Evolutionary conservation across 179 eudicot genomes (phyloP).

Genomic region (Nepenthes alata): DNA sequence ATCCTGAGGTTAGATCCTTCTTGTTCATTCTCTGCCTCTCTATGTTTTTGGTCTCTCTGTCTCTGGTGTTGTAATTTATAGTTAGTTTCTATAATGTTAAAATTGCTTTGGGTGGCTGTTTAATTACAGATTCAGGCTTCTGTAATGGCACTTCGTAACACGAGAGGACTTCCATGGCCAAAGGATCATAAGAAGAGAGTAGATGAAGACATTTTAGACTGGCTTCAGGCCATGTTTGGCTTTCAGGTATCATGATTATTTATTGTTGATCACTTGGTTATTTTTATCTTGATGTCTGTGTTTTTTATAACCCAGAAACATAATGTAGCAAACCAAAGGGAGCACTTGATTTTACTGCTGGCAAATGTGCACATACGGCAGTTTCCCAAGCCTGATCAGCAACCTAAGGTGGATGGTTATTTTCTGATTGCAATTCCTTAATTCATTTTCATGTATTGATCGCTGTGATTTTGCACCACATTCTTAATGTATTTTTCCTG

Average conservation of each 20-base stretch:
- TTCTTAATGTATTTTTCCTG: neutral
- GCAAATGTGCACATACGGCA: slow-evolving; percentile 69
- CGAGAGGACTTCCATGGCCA: slow-evolving; percentile 65
- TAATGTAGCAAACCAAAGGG: slow-evolving; percentile 63
- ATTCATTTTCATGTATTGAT: neutral
- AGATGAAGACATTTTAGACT: slow-evolving; percentile 57
- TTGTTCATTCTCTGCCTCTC: neutral
- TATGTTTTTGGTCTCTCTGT: neutral
- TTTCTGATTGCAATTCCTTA: neutral
- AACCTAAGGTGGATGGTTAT: slow-evolving; percentile 50
- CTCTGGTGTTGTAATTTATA: neutral
- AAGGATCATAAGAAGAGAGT: slow-evolving; percentile 47
- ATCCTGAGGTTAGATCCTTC: slow-evolving; percentile 36
- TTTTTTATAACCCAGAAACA: slow-evolving; percentile 33
- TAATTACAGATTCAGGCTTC: slow-evolving; percentile 50
- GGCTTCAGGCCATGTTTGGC: slow-evolving; percentile 71
- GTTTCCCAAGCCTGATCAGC: slow-evolving; percentile 62
- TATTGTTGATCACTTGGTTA: neutral
- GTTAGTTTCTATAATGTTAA: neutral
- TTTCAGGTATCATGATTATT: slow-evolving; percentile 33
- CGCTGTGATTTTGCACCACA: neutral
- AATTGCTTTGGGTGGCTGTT: neutral
- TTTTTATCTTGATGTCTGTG: neutral
- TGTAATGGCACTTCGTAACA: slow-evolving; percentile 51
- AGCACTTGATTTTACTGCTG: slow-evolving; percentile 55